A percentile compares a stretch with the other conserved stretches of the same genome.
Conservation (phyloP, 768 basidiomycete genomes). For the Mycena crocata region DNA sequence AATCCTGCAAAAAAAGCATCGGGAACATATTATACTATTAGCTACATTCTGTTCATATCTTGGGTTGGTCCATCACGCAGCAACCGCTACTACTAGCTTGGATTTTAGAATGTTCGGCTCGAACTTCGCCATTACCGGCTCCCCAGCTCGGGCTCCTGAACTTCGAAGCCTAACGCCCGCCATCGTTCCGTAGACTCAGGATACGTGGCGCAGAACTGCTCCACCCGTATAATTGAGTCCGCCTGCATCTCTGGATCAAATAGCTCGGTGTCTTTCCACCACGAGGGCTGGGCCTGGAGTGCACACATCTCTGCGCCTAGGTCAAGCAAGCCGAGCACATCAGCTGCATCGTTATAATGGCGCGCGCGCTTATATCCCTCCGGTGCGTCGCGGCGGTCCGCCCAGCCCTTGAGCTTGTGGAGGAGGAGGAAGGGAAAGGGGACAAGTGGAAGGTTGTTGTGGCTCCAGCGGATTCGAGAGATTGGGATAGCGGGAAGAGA, state of each 20-base stretch:
- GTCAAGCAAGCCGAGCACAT: conserved; percentile 43
- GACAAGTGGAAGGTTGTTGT: conserved; percentile 44
- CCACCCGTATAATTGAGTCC: conserved; percentile 45
- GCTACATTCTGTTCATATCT: too few relatives aligned
- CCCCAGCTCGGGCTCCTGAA: conserved; percentile 12
- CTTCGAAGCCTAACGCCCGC: conserved; percentile 45
- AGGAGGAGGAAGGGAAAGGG: conserved; percentile 50
- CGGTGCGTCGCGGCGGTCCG: conserved; percentile 48
- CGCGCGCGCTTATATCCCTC: conserved; percentile 45
- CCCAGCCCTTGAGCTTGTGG: conserved; percentile 57
- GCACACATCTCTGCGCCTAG: conserved; percentile 31
- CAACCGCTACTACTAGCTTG: too few relatives aligned
- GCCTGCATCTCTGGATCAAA: conserved; percentile 46
- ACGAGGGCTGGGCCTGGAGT: conserved; percentile 24
- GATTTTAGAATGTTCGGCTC: too few relatives aligned
- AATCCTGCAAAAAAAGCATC: too few relatives aligned
- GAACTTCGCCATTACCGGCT: not conserved
- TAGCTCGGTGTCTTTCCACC: conserved; percentile 40
- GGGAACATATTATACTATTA: too few relatives aligned
- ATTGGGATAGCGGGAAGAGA: conserved; percentile 49
- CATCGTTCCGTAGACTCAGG: conserved; percentile 40
- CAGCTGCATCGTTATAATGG: conserved; percentile 47
- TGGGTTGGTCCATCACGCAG: too few relatives aligned
- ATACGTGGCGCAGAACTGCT: conserved; percentile 43
- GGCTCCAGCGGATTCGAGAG: conserved; percentile 35